Percentiles rank a stretch among this genome's conserved stretches.
phyloP scores from a whole-genome alignment of 805 yeast species.

The Yarrowia sp. region DNA sequence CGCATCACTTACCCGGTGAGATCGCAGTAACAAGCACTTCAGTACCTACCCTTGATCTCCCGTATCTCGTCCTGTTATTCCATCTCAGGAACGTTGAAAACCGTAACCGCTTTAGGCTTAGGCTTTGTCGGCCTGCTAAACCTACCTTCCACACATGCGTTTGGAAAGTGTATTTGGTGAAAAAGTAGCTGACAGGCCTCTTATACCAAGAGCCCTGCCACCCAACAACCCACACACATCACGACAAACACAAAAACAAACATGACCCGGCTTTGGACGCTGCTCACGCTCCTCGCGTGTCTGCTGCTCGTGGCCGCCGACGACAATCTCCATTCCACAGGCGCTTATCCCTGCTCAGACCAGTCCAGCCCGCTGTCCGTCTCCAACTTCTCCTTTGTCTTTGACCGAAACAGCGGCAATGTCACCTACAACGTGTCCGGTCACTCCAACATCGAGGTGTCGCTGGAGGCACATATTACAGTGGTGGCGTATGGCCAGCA shows the following conservation, averaged over 20 bases:
- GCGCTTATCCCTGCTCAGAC: slow-evolving; percentile 21
- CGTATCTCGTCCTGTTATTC: too few relatives aligned
- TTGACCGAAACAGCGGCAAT: slow-evolving; percentile 15
- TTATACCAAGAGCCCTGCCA: not conserved
- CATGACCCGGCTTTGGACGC: not conserved
- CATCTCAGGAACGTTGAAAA: slow-evolving; percentile 8
- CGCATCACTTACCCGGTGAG: not conserved
- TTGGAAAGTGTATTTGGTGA: not conserved
- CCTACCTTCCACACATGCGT: not conserved
- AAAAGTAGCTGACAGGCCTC: not conserved
- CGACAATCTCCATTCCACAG: slow-evolving; percentile 25
- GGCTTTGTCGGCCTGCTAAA: not conserved
- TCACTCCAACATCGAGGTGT: slow-evolving; percentile 22
- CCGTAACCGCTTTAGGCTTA: not conserved
- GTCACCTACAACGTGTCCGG: slow-evolving; percentile 19
- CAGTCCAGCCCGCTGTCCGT: slow-evolving; percentile 10
- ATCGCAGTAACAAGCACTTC: not conserved
- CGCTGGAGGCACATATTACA: slow-evolving; percentile 29
- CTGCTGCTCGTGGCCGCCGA: not conserved
- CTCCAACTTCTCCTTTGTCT: slow-evolving; percentile 16
- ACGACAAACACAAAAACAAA: not conserved
- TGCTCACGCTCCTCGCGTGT: slow-evolving; percentile 1
- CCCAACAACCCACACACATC: not conserved
- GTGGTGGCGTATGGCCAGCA: slow-evolving; percentile 37
- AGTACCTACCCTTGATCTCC: not conserved